phyloP scores from a whole-genome alignment of 805 yeast species.

The Metschnikowia vanudenii region DNA sequence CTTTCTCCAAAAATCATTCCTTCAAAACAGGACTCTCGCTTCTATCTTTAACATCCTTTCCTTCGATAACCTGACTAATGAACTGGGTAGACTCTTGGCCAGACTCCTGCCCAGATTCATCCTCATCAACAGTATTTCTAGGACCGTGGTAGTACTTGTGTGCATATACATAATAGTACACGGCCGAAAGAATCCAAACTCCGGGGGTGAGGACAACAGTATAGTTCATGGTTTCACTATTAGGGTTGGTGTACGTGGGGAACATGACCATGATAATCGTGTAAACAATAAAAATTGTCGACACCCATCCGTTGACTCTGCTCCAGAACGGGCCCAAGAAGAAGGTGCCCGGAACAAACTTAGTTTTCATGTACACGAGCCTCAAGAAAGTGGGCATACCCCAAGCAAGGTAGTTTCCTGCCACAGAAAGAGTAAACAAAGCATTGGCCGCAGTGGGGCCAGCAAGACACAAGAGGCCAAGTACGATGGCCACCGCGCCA shows the following conservation, averaged over 20 bases:
- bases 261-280: constrained; percentile 59
- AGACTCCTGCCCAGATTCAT: constrained; percentile 1
- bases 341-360: constrained; percentile 66
- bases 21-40: not conserved
- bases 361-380: constrained; percentile 42
- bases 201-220: constrained; percentile 64
- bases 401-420: constrained; percentile 66
- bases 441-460: constrained; percentile 63
- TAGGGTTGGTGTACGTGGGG: constrained; percentile 48
- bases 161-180: constrained; percentile 54
- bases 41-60: constrained; percentile 1
- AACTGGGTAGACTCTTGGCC: not conserved
- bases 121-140: constrained; percentile 25
- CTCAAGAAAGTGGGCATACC: constrained; percentile 54
- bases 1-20: not conserved
- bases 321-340: constrained; percentile 53
- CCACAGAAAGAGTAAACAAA: constrained; percentile 61
- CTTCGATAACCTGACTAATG: constrained; percentile 5
- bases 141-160: constrained; percentile 61
- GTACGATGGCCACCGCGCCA: constrained; percentile 44
- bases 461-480: constrained; percentile 60
- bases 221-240: constrained; percentile 60
- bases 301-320: constrained; percentile 43
- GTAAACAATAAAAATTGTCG: constrained; percentile 51
- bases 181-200: constrained; percentile 52